Evolutionary conservation across 2,329 filamentous ascomycete genomes (phyloP), one percentile per base, ranked within the genome.

Genomic region (Phoma sp.): DNA sequence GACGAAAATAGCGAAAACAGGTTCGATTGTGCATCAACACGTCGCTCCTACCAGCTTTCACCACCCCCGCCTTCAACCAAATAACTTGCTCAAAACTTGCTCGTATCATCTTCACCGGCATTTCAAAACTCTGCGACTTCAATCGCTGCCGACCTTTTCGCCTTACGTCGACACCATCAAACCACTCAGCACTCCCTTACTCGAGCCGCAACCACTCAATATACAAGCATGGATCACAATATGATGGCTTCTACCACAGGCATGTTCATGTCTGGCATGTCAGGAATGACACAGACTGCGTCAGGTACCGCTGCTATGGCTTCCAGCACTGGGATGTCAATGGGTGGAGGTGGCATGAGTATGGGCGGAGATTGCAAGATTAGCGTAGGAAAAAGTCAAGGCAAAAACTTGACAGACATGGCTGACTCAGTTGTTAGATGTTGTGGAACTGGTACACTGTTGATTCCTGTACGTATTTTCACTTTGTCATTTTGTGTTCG

Each of bases 371-470:
- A 53, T 21, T 74, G 71, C 65, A 71, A 74, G 55, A 74, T 74
- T 32, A 69, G 62, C 52, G 71, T 72, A 58, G 43, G 65, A 48
- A 12, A 3, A 4, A 37, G 3, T 15, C n/a, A 15, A 12, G 22
- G 8, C 8, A 24, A 24, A 6, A 4, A 3, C 15, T 1, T 17
- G 19, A 13, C 9, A 6, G 8, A 15, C 15, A 27, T 21, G 13
- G 4, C 46, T 50, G 22, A 46, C 25, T 7, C n/a, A 0, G 12
- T 6, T 10, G 19, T 4, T 38, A 71, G 67, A 92, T 92, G 89
- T 78, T 91, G 43, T 92, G 89, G 88, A 92, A 92, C 72, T 91
- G 88, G 88, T 81, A 90, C 72, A 90, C 87, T 1, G 78, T 90
- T 67, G 86, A 89, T 69, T 76, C 87, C 17, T 92, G 81, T 71